Percentiles rank a stretch among this genome's conserved stretches.
Conservation (phyloP, 1,284 basidiomycete genomes). For the Ustilago loliicola region DNA sequence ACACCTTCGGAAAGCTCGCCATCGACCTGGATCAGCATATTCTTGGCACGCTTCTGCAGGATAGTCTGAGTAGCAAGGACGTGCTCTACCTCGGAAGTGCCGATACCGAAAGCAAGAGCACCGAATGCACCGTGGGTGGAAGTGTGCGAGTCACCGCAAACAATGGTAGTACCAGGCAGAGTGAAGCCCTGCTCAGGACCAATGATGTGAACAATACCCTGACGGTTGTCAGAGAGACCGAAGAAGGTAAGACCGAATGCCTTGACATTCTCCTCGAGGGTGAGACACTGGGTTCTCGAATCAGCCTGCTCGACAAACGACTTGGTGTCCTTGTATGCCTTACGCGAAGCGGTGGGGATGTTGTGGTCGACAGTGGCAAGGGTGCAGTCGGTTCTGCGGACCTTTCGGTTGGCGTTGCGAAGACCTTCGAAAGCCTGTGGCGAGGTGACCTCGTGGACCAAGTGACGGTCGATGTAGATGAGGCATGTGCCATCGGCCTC, state of each 20-base stretch:
- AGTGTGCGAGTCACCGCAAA: slow-evolving; percentile 70
- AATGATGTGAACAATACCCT: slow-evolving; percentile 70
- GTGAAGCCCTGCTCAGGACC: slow-evolving; percentile 70
- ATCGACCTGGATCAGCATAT: slow-evolving; percentile 69
- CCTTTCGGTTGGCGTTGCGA: slow-evolving; percentile 59
- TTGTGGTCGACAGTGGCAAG: slow-evolving; percentile 70
- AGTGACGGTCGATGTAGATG: slow-evolving; percentile 69
- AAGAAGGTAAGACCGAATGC: slow-evolving; percentile 70
- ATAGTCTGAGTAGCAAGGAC: slow-evolving; percentile 69
- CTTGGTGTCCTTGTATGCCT: slow-evolving; percentile 65
- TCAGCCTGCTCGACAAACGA: slow-evolving; percentile 67
- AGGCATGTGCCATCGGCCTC: slow-evolving; percentile 66
- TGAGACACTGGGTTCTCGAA: slow-evolving; percentile 68
- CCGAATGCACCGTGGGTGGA: slow-evolving; percentile 70
- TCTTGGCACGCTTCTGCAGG: slow-evolving; percentile 68
- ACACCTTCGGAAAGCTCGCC: slow-evolving; percentile 66
- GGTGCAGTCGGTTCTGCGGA: slow-evolving; percentile 68
- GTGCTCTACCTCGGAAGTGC: slow-evolving; percentile 69
- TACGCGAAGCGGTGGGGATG: slow-evolving; percentile 67
- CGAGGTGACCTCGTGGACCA: slow-evolving; percentile 70
- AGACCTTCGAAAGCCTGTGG: slow-evolving; percentile 69
- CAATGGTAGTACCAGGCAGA: slow-evolving; percentile 67
- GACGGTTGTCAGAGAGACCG: slow-evolving; percentile 66
- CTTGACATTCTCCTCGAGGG: slow-evolving; percentile 68
- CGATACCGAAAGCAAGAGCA: slow-evolving; percentile 69